Percentiles rank a stretch among this genome's conserved stretches.
Conservation (phyloP, 176 grass and related monocot genomes). For the Coix lacrymajobi region DNA sequence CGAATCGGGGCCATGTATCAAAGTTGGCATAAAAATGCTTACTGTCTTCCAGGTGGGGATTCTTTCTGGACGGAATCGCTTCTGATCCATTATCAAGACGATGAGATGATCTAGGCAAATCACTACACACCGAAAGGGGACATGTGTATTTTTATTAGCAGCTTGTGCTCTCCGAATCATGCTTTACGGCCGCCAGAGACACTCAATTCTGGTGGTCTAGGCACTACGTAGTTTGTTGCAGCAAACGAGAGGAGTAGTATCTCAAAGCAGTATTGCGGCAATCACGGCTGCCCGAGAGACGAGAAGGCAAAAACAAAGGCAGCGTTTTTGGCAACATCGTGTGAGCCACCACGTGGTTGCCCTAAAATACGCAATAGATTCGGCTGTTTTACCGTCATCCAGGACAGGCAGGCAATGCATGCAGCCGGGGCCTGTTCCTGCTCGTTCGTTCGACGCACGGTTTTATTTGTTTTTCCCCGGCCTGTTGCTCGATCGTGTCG, state of each 20-base stretch:
- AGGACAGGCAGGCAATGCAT: too few species aligned
- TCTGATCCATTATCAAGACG: not conserved
- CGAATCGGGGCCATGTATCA: not conserved
- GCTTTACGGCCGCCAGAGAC: not conserved
- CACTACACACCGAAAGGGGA: not conserved
- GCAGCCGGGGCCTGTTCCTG: too few species aligned
- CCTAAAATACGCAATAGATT: too few species aligned
- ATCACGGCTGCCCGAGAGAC: not conserved
- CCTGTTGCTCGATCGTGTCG: too few species aligned
- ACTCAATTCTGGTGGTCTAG: not conserved
- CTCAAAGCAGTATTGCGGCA: not conserved
- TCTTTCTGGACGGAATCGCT: not conserved
- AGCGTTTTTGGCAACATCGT: not conserved
- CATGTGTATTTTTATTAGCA: not conserved
- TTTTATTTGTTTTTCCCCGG: too few species aligned
- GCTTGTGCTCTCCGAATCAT: not conserved
- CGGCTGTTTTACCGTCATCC: too few species aligned
- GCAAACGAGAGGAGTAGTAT: not conserved
- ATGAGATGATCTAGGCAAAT: not conserved
- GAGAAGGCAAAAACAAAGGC: not conserved
- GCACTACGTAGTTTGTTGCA: not conserved
- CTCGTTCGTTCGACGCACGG: too few species aligned
- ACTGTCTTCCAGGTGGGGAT: not conserved
- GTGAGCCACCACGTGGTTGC: too few species aligned
- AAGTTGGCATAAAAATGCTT: not conserved